Evolutionary conservation across 352 stramenopile genomes (phyloP).

Genomic region (Pythium brachiatum): DNA sequence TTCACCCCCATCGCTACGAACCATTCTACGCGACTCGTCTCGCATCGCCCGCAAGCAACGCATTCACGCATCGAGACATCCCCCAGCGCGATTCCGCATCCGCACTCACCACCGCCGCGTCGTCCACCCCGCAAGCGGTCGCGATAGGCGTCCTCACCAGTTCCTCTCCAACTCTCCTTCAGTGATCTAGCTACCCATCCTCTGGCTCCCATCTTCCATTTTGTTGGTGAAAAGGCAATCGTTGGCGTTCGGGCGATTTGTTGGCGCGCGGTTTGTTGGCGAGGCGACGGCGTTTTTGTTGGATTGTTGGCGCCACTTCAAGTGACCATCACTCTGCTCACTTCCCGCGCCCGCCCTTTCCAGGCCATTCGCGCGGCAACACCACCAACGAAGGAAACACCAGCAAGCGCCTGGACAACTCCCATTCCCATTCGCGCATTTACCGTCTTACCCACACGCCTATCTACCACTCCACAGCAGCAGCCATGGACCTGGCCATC

Average conservation of each 20-base stretch:
- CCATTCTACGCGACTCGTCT: neutral
- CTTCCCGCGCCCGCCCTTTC: conserved; percentile 11
- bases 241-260: neutral
- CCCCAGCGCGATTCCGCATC: neutral
- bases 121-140: neutral
- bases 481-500: conserved; percentile 79
- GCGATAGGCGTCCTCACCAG: neutral
- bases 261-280: conserved; percentile 3
- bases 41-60: neutral
- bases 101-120: neutral
- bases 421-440: neutral
- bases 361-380: neutral
- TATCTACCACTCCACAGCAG: neutral
- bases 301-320: conserved; percentile 19
- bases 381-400: neutral
- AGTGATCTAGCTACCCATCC: neutral
- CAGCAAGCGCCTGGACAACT: neutral
- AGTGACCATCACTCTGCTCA: conserved; percentile 26
- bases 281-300: neutral
- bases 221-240: neutral
- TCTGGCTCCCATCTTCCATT: too few relatives aligned
- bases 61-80: neutral
- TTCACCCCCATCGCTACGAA: conserved; percentile 9
- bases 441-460: neutral
- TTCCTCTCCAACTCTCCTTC: neutral